Conservation (phyloP, 805 yeast species). For the Kluyveromyces nonfermentans region DNA sequence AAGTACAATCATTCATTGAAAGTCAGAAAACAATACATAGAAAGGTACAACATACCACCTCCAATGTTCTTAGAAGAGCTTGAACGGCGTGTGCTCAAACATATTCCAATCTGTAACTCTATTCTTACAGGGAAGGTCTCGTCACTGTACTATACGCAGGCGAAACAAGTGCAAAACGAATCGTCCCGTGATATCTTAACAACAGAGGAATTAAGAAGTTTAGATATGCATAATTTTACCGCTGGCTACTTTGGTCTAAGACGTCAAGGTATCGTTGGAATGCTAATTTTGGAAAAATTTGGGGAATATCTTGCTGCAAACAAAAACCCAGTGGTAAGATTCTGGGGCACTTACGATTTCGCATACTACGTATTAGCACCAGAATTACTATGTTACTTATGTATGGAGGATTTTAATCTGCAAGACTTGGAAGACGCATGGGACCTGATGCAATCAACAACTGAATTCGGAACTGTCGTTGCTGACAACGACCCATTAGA, state of each 20-base stretch:
- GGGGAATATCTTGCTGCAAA: slow-evolving; percentile 24
- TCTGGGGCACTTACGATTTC: slow-evolving; percentile 54
- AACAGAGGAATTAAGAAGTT: slow-evolving; percentile 35
- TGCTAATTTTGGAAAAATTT: slow-evolving; percentile 31
- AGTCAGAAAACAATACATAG: slow-evolving; percentile 13
- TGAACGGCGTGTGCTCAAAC: slow-evolving; percentile 22
- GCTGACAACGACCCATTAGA: slow-evolving; percentile 25
- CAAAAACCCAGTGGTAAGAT: slow-evolving; percentile 39
- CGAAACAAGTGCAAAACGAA: slow-evolving; percentile 32
- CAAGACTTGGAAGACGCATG: slow-evolving; percentile 36
- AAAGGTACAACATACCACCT: slow-evolving; percentile 18
- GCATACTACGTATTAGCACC: slow-evolving; percentile 52
- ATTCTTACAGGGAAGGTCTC: slow-evolving; percentile 36
- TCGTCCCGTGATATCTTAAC: slow-evolving; percentile 40
- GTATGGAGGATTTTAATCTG: slow-evolving; percentile 36
- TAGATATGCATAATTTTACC: slow-evolving; percentile 37
- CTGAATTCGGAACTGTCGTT: slow-evolving; percentile 36
- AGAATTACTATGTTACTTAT: slow-evolving; percentile 45
- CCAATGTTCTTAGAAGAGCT: slow-evolving; percentile 26
- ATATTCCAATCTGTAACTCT: slow-evolving; percentile 28
- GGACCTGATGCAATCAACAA: slow-evolving; percentile 37
- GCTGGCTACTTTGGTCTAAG: slow-evolving; percentile 57
- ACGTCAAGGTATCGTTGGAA: slow-evolving; percentile 45
- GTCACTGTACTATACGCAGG: slow-evolving; percentile 44
- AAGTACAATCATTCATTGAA: slow-evolving; percentile 11